Evolutionary conservation across 148 eudicot genomes (phyloP), one percentile per base, ranked within the genome.

Genomic region (Heliamphora exappendiculata): DNA sequence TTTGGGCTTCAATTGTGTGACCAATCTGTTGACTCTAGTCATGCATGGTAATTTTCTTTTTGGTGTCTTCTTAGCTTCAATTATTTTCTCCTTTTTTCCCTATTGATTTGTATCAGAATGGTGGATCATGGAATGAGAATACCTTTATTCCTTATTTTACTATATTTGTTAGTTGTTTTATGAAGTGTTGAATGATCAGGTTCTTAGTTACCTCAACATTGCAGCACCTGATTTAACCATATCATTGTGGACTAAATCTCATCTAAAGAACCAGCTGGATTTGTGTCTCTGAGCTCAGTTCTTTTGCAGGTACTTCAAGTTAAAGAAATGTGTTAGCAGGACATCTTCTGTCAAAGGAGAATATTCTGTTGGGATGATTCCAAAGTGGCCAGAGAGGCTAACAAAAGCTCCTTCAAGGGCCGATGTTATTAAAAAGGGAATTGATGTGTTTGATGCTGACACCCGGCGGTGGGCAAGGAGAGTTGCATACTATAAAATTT

Each of bases 311-410:
- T 96, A 96, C 83, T 81, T 71, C 74, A 91, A 90, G 83, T 75
- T 96, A 78, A 89, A 91, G 85, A 91, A 85, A 80, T 94, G 99
- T 84, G 91, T 91, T 77, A 91, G 91, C 83, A 87, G 93, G 81
- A 88, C 84, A 54, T 89, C 92, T 6, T 54, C 77, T 64, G 76
- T 86, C 36, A 87, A 86, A 82, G 98, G 94, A 72, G 91, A 88
- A 26, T 80, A 82, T 78, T 87, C 91, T 78, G 81, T 96, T 78
- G 98, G 99, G 59, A 69, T 66, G 62, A 88, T 96, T 66, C 94
- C 97, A 41, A 93, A 91, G 83, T 96, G 99, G 99, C 97, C 99
- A 53, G 85, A 87, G 82, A 91, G 99, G 84, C 83, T 96, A 67
- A 86, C 84, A 49, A 86, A 78, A 81, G 87, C 93, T 68, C 93